Percentiles rank a stretch among this genome's conserved stretches.
phyloP scores from a whole-genome alignment of 495 filamentous ascomycete genomes.

The Hapsidospora chrysogenum region DNA sequence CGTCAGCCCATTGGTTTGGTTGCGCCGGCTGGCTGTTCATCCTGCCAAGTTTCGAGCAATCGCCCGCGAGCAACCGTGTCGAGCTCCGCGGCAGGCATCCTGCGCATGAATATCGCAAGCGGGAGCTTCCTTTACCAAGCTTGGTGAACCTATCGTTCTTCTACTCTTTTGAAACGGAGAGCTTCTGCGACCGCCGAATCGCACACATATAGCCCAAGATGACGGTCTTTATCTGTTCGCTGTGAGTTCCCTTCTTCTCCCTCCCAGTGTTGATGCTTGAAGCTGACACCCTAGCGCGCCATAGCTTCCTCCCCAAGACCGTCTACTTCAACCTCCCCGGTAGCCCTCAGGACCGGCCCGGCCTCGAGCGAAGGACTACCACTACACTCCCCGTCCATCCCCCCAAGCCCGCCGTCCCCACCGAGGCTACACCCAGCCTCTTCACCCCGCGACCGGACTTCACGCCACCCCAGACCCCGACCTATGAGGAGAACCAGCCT shows the following conservation, averaged over 20 bases:
- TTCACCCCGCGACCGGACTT: conserved; percentile 23
- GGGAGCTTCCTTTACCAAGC: too few relatives aligned
- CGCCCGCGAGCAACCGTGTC: too few relatives aligned
- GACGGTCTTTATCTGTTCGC: conserved; percentile 72
- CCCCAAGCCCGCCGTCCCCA: conserved; percentile 10
- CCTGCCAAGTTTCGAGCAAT: too few relatives aligned
- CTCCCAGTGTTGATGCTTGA: background rate
- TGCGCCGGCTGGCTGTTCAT: too few relatives aligned
- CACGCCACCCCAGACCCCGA: conserved; percentile 42
- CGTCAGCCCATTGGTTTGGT: too few relatives aligned
- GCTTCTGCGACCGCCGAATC: too few relatives aligned
- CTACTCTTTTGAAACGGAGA: too few relatives aligned
- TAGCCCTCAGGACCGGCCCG: conserved; percentile 13
- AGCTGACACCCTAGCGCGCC: background rate
- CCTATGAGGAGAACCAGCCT: conserved; percentile 34
- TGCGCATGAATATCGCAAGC: too few relatives aligned
- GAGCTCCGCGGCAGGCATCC: too few relatives aligned
- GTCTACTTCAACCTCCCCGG: conserved; percentile 50
- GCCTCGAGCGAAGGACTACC: background rate
- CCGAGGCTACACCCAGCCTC: conserved; percentile 24
- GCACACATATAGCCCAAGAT: too few relatives aligned
- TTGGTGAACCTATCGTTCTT: too few relatives aligned
- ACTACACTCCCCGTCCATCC: conserved; percentile 4
- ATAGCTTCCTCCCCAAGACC: conserved; percentile 79
- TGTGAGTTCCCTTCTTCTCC: conserved; percentile 38